Base-by-base conservation (phyloP, 805 yeast genomes). In the Candida insectalens region DNA sequence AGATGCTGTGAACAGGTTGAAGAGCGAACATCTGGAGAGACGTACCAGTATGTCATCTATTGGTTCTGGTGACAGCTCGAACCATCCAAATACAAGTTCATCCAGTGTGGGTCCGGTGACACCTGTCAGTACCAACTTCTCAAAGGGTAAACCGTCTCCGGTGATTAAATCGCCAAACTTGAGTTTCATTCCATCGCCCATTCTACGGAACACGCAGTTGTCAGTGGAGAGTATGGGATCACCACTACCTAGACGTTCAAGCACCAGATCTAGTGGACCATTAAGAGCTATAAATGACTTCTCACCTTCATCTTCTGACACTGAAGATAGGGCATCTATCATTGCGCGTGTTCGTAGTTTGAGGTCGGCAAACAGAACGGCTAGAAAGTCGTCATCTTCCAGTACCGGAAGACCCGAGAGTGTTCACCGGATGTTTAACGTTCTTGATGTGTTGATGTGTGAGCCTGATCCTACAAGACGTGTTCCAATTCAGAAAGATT, bases 391-490 rank as follows among this genome's bases (percentile, higher is more conserved):
- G 23, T 29, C 38, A 7, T 43, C 53, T 9, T 37, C 46, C 3
- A 42, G 42, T n/a, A 40, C 41, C 17, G 44, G 38, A n/a, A 28
- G 44, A 5, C 33, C 45, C 4, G 41, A 36, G 7, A 25, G 26
- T 36, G 33, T 45, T 17, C 36, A 44, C 26, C 35, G 42, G 21
- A 33, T 42, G 42, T 41, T 50, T 25, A 40, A 41, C 17, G 42
- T 44, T 22, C 54, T 82, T 44, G 88, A 83, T 51, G 77, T 87
- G 4, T 60, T 89, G 30, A 62, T 85, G 10, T 87, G 96, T 55
- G 95, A 85, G 47, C 85, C 92, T 2, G 83, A 83, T 39, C 92
- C 95, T 0, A 80, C 80, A 36, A 77, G 83, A 44, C 59, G 94
- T 32, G 83, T 72, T 47, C 66, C 83, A 10, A 68, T 79, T 19